Percentiles rank a stretch among this genome's conserved stretches.
These are phyloP conservation scores for Aspergillus egyptiacus DNA, from an alignment of 495 filamentous ascomycete species.

Conservation along the genomic window DNA sequence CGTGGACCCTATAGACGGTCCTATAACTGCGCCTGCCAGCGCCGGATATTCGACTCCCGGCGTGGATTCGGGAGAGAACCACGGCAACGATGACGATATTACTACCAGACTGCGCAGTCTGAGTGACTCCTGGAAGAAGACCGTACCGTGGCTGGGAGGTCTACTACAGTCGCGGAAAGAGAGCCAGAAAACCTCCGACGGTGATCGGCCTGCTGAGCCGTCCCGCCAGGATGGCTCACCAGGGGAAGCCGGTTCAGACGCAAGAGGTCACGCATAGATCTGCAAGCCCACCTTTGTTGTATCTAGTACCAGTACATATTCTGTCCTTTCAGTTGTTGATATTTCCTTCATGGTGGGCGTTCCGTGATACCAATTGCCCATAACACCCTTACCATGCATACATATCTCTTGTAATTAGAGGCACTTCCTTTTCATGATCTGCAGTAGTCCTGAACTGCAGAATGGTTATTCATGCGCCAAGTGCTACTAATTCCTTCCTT, in stretches of 20 bases:
- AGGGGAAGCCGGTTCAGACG: background rate
- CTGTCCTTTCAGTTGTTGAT: background rate
- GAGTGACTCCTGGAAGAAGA: constrained; percentile 41
- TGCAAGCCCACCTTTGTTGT: background rate
- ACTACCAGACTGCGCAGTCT: constrained; percentile 36
- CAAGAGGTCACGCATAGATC: background rate
- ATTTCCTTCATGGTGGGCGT: background rate
- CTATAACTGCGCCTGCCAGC: constrained; percentile 20
- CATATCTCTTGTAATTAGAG: constrained; percentile 7
- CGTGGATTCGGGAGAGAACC: constrained; percentile 16
- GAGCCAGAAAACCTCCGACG: background rate
- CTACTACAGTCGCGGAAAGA: constrained; percentile 14
- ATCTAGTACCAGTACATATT: constrained; percentile 10
- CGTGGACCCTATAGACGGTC: constrained; percentile 28
- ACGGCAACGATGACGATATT: constrained; percentile 15
- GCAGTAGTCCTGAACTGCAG: background rate
- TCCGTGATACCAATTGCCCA: constrained; percentile 7
- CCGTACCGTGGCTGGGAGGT: constrained; percentile 41
- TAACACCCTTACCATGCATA: constrained; percentile 5
- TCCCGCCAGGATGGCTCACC: background rate
- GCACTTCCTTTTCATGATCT: background rate
- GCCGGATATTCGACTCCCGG: constrained; percentile 25
- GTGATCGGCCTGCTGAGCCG: background rate
- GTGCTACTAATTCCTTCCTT: background rate
- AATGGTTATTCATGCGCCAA: background rate